phyloP scores from a whole-genome alignment of 208 protist species.

The Leishmania mexicana region DNA sequence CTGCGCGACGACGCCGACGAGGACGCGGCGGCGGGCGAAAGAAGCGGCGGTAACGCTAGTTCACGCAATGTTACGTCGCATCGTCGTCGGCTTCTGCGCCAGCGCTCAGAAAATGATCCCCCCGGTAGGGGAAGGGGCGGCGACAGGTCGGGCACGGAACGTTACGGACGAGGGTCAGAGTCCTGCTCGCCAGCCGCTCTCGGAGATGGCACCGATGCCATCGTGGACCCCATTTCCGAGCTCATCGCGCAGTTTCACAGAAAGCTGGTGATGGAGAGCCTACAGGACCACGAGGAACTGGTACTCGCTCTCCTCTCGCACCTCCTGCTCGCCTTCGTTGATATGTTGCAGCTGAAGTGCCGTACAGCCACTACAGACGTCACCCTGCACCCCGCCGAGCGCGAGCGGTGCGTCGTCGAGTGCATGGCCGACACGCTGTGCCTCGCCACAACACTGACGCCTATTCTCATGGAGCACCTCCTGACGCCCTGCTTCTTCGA shows the following conservation, averaged over 20 bases:
- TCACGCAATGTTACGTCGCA: constrained; percentile 1
- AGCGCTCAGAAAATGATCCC: constrained; percentile 5
- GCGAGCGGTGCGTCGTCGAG: constrained; percentile 67
- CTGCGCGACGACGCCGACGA: constrained; percentile 19
- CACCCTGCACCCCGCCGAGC: constrained; percentile 33
- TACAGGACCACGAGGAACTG: constrained; percentile 75
- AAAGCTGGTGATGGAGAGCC: constrained; percentile 63
- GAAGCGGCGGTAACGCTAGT: not conserved
- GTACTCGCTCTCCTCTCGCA: constrained; percentile 69
- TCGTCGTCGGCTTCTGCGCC: constrained; percentile 33
- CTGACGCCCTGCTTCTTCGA: constrained; percentile 75
- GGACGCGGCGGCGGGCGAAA: constrained; percentile 6
- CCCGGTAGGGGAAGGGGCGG: not conserved
- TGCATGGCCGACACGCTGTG: constrained; percentile 84
- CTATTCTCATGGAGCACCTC: constrained; percentile 74
- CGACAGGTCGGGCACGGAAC: constrained; percentile 3
- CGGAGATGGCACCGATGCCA: constrained; percentile 1
- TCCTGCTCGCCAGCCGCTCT: not conserved
- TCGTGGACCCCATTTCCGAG: constrained; percentile 56
- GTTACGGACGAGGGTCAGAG: constrained; percentile 6
- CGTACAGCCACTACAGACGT: constrained; percentile 45
- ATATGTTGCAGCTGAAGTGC: constrained; percentile 70
- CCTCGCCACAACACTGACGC: constrained; percentile 60
- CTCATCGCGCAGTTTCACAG: constrained; percentile 63
- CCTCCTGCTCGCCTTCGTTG: constrained; percentile 73